A percentile compares a stretch with the other conserved stretches of the same genome.
These are phyloP conservation scores for Panellus pusillus DNA, from an alignment of 768 basidiomycete genomes.

Conservation along the genomic window DNA sequence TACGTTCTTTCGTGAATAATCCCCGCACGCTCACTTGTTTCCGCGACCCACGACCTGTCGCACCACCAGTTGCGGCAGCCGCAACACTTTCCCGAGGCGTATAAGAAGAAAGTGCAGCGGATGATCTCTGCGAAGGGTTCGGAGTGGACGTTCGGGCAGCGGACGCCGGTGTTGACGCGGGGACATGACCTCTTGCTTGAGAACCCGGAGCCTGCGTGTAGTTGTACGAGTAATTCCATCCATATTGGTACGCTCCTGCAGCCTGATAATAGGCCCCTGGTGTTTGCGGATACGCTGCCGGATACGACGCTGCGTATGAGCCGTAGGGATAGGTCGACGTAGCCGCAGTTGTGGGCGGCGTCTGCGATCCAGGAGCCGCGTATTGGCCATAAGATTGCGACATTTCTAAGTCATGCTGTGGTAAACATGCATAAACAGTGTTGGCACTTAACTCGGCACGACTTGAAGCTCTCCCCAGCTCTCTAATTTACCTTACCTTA, in stretches of 20 bases:
- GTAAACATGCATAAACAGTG: no score
- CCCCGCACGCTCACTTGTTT: conserved; percentile 73
- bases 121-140: conserved; percentile 16
- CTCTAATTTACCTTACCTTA: no score
- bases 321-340: conserved; percentile 6
- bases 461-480: no score
- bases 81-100: conserved; percentile 24
- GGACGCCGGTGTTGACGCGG: background rate
- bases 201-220: conserved; percentile 5
- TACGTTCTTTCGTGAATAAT: conserved; percentile 79
- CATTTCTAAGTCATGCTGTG: conserved; percentile 11
- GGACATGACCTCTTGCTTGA: conserved; percentile 2
- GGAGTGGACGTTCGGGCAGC: conserved; percentile 15
- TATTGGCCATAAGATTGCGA: conserved; percentile 13
- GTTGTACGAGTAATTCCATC: conserved; percentile 12
- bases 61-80: conserved; percentile 38
- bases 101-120: conserved; percentile 8
- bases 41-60: conserved; percentile 49
- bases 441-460: no score
- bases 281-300: conserved; percentile 10
- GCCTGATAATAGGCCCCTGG: conserved; percentile 13
- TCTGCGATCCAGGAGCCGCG: conserved; percentile 5
- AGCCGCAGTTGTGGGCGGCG: conserved; percentile 3
- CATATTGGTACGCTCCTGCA: conserved; percentile 11
- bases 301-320: conserved; percentile 6